phyloP scores from a whole-genome alignment of 2,329 filamentous ascomycete genomes.

The Penicillium brasilianum region DNA sequence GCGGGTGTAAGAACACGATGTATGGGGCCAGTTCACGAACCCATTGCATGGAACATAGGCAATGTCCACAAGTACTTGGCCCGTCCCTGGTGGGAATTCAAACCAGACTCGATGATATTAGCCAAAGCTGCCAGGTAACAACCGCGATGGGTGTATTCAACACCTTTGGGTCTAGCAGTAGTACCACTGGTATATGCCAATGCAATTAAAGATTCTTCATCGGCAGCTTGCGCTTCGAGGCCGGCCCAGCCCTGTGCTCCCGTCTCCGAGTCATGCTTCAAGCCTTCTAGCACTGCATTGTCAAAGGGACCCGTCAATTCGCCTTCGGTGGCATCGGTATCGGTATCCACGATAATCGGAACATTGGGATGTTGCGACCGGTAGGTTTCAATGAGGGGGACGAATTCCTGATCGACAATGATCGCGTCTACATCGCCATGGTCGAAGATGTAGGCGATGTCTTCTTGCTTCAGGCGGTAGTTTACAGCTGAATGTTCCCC shows the following conservation, averaged over 20 bases:
- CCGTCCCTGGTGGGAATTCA: conserved; percentile 72
- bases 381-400: conserved; percentile 71
- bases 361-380: conserved; percentile 64
- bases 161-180: conserved; percentile 88
- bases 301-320: conserved; percentile 80
- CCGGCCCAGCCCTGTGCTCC: conserved; percentile 76
- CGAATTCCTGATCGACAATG: conserved; percentile 83
- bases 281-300: conserved; percentile 78
- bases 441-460: conserved; percentile 88
- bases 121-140: conserved; percentile 82
- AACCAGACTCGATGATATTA: conserved; percentile 85
- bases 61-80: conserved; percentile 91
- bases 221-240: conserved; percentile 69
- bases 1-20: not conserved
- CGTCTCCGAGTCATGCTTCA: conserved; percentile 70
- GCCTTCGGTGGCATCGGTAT: conserved; percentile 78
- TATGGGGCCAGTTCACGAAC: conserved; percentile 37
- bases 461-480: conserved; percentile 77
- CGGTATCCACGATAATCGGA: conserved; percentile 78
- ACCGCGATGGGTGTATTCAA: conserved; percentile 87
- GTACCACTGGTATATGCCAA: conserved; percentile 95
- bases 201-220: conserved; percentile 82
- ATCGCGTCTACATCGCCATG: conserved; percentile 86
- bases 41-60: conserved; percentile 78
- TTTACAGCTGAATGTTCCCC: conserved; percentile 62